Conservation (phyloP, 2,329 filamentous ascomycete species). For the Amesomyces nigricolor region DNA sequence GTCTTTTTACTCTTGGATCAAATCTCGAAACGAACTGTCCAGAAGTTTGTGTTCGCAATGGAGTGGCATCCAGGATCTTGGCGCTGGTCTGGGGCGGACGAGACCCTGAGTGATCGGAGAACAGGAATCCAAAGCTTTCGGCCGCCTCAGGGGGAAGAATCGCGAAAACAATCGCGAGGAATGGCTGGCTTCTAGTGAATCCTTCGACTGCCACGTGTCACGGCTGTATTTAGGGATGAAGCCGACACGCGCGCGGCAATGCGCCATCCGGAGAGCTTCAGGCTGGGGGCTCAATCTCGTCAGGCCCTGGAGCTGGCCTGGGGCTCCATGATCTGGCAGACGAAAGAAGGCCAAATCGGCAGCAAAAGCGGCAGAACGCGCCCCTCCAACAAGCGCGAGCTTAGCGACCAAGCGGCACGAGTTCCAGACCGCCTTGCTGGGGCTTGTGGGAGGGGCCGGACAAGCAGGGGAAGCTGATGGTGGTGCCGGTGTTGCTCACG, state of each 20-base stretch:
- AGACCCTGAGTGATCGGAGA: not conserved
- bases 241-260: slow-evolving; percentile 12
- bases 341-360: not conserved
- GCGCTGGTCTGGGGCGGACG: not conserved
- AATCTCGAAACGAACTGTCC: too few relatives aligned
- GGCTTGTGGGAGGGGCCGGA: not conserved
- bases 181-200: not conserved
- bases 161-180: not conserved
- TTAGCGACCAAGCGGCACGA: not conserved
- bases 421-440: not conserved
- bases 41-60: not conserved
- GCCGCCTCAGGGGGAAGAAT: not conserved
- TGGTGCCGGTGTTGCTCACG: slow-evolving; percentile 10
- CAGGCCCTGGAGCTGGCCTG: not conserved
- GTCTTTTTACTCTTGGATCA: too few relatives aligned
- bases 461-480: not conserved
- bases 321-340: not conserved
- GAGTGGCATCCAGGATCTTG: not conserved
- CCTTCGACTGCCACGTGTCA: slow-evolving; percentile 7
- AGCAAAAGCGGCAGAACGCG: not conserved
- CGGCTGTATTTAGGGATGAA: not conserved
- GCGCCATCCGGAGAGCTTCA: not conserved
- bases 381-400: not conserved
- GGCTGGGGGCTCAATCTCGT: not conserved
- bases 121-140: not conserved